Evolutionary conservation across 1,284 basidiomycete genomes (phyloP).

Genomic region (Irpex sp.): DNA sequence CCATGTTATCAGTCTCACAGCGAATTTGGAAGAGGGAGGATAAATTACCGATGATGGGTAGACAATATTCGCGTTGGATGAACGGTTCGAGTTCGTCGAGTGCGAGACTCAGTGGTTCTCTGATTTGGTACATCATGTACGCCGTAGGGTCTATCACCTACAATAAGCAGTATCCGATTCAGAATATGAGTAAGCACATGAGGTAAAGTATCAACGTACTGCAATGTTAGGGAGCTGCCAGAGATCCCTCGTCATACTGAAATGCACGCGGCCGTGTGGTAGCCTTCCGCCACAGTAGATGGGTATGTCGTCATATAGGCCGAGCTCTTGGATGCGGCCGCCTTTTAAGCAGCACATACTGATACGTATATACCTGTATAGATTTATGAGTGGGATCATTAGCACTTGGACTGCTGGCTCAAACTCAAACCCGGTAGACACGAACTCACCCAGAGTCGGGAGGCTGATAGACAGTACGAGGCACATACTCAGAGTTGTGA

Average conservation of each 20-base stretch:
- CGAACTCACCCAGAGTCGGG: neutral
- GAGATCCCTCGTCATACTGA: neutral
- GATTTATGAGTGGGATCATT: neutral
- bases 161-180: neutral
- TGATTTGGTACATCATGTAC: neutral
- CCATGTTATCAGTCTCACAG: neutral
- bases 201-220: neutral
- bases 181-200: neutral
- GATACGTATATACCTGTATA: neutral
- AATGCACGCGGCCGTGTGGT: neutral
- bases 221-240: neutral
- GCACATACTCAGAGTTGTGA: neutral
- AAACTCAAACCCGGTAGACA: neutral
- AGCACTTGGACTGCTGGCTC: neutral
- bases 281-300: neutral
- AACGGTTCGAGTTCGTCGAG: neutral
- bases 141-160: neutral
- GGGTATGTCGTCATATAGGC: slow-evolving; percentile 3
- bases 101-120: neutral
- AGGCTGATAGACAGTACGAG: neutral
- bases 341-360: neutral
- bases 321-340: neutral
- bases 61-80: neutral
- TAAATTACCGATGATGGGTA: neutral
- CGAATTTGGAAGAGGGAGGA: neutral